Percentiles rank a stretch among this genome's conserved stretches.
Evolutionary conservation across 192 early-diverging fungal genomes (phyloP).

Genomic region (Gorgonomyces haynaldii): DNA sequence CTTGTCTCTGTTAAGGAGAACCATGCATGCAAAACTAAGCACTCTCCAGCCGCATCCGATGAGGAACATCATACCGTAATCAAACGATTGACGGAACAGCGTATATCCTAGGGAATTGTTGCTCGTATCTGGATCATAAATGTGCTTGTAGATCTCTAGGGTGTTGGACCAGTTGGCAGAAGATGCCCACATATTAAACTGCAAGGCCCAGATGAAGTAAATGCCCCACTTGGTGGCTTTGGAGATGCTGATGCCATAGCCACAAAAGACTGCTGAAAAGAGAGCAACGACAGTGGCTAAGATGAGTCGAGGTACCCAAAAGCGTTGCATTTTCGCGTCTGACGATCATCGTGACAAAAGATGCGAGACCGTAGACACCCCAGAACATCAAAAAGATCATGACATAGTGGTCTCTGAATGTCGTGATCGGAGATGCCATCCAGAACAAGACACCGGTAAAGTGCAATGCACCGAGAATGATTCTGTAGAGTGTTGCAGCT

Average conservation of each 20-base stretch:
- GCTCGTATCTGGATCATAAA: not conserved
- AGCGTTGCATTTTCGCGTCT: slow-evolving; percentile 19
- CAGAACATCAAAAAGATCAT: slow-evolving; percentile 24
- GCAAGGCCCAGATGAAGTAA: slow-evolving; percentile 1
- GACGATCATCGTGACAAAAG: slow-evolving; percentile 15
- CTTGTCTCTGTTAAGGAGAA: not conserved
- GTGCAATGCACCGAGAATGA: slow-evolving; percentile 16
- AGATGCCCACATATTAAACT: slow-evolving; percentile 6
- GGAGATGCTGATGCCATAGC: slow-evolving; percentile 24
- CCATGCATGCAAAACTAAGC: not conserved
- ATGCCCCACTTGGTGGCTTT: not conserved
- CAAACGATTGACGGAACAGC: not conserved
- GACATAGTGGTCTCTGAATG: slow-evolving; percentile 7
- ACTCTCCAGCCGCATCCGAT: not conserved
- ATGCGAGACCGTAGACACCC: slow-evolving; percentile 12
- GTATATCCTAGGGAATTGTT: not conserved
- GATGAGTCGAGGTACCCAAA: too few relatives aligned
- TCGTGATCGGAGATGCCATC: slow-evolving; percentile 13
- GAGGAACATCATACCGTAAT: slow-evolving; percentile 1
- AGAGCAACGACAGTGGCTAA: slow-evolving; percentile 20
- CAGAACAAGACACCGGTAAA: slow-evolving; percentile 15
- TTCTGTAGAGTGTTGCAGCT: slow-evolving; percentile 14
- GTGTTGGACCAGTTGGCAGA: slow-evolving; percentile 1
- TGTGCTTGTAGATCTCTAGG: not conserved
- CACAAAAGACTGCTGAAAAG: slow-evolving; percentile 39